These are phyloP conservation scores for Nevesoporus exiguus DNA, from an alignment of 768 basidiomycete genomes.

Conservation along the genomic window DNA sequence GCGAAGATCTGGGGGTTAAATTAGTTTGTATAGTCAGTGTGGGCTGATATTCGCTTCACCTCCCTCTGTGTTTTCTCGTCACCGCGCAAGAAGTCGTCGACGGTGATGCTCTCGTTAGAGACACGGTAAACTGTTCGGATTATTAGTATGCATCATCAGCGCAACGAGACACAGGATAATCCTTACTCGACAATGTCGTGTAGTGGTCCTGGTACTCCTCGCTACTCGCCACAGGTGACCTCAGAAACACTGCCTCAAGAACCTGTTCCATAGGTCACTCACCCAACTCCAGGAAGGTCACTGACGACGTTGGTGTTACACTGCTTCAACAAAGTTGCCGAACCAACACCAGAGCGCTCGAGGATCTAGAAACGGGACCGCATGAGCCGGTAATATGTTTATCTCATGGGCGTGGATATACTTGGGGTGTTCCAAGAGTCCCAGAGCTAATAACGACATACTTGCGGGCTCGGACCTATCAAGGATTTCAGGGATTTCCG, in stretches of 20 bases:
- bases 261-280: constrained; percentile 18
- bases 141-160: background rate
- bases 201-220: constrained; percentile 76
- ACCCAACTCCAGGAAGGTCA: constrained; percentile 30
- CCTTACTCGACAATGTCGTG: constrained; percentile 59
- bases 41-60: constrained; percentile 28
- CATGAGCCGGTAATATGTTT: background rate
- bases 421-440: constrained; percentile 65
- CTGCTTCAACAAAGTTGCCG: constrained; percentile 49
- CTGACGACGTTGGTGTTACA: constrained; percentile 27
- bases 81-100: constrained; percentile 70
- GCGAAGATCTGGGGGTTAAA: constrained; percentile 41
- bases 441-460: constrained; percentile 63
- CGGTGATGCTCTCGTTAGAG: constrained; percentile 57
- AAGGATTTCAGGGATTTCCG: background rate
- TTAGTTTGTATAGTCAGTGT: background rate
- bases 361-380: constrained; percentile 43
- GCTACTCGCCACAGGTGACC: constrained; percentile 27
- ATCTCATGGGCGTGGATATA: background rate
- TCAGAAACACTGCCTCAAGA: background rate
- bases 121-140: constrained; percentile 55
- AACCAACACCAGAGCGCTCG: constrained; percentile 69
- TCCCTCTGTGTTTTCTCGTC: constrained; percentile 56
- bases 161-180: background rate
- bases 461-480: constrained; percentile 54